Evolutionary conservation across 140 eudicot genomes (phyloP).

Genomic region (Anethum foeniculum): DNA sequence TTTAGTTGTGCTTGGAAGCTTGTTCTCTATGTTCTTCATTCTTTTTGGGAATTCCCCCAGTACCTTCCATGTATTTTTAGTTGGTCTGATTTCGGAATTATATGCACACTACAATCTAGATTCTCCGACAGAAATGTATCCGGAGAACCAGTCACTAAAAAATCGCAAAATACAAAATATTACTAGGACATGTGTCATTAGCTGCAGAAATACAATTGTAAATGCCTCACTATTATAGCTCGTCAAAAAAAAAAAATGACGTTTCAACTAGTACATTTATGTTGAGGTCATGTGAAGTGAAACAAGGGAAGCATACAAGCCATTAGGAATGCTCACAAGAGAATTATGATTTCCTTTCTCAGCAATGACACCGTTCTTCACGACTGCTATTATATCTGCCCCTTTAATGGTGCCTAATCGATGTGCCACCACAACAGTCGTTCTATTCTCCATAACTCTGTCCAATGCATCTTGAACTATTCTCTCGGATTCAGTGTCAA

Average conservation of each 20-base stretch:
- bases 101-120: too few species aligned
- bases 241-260: background rate
- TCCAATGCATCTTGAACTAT: constrained; percentile 63
- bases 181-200: background rate
- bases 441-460: constrained; percentile 40
- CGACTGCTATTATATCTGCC: constrained; percentile 54
- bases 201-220: background rate
- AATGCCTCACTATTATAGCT: too few species aligned
- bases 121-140: too few species aligned
- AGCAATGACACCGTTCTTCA: constrained; percentile 53
- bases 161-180: too few species aligned
- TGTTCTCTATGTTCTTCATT: too few species aligned
- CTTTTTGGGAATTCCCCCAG: too few species aligned
- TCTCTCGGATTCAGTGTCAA: constrained; percentile 60
- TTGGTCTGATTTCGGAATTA: too few species aligned
- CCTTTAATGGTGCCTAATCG: constrained; percentile 44
- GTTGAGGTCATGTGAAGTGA: constrained; percentile 32
- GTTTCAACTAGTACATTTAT: background rate
- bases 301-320: constrained; percentile 53
- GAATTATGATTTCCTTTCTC: constrained; percentile 57
- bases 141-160: too few species aligned
- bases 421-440: constrained; percentile 68
- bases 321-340: constrained; percentile 34
- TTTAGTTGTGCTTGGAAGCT: too few species aligned
- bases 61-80: too few species aligned